Evolutionary conservation across 1,284 basidiomycete genomes (phyloP).

Genomic region (Cerrena zonata): DNA sequence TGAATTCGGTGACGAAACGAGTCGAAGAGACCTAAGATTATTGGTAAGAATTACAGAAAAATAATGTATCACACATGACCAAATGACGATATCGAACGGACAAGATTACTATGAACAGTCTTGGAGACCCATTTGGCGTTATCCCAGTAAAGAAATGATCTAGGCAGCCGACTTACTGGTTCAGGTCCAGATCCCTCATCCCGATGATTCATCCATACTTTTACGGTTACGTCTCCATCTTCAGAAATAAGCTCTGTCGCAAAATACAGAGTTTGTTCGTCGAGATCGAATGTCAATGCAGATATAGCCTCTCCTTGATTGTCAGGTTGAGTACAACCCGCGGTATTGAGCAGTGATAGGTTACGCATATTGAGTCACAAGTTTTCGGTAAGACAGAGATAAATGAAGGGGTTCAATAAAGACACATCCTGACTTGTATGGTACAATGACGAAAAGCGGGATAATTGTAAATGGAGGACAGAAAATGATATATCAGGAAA

Average conservation of each 20-base stretch:
- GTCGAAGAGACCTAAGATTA: slow-evolving; percentile 7
- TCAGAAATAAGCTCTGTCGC: slow-evolving; percentile 47
- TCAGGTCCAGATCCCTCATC: slow-evolving; percentile 9
- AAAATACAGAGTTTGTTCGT: slow-evolving; percentile 57
- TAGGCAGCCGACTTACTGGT: not conserved
- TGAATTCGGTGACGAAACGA: slow-evolving; percentile 19
- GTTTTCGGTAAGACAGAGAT: not conserved
- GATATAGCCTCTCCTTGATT: slow-evolving; percentile 26
- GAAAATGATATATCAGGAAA: not conserved
- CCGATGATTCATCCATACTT: slow-evolving; percentile 49
- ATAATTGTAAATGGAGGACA: not conserved
- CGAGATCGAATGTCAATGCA: slow-evolving; percentile 60
- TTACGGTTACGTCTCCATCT: slow-evolving; percentile 52
- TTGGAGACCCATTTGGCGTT: too few species aligned
- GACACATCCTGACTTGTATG: not conserved
- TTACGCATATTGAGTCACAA: slow-evolving; percentile 32
- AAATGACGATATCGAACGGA: too few species aligned
- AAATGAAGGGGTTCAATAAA: not conserved
- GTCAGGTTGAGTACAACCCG: slow-evolving; percentile 12
- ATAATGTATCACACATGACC: too few species aligned
- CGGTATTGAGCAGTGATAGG: slow-evolving; percentile 36
- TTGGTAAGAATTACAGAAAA: not conserved
- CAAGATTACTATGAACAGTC: too few species aligned
- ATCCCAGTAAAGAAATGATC: too few species aligned
- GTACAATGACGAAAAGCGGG: not conserved